Percentiles rank a stretch among this genome's conserved stretches.
These are phyloP conservation scores for Fusarium penzigii DNA, from an alignment of 2,329 filamentous ascomycete species.

Conservation along the genomic window DNA sequence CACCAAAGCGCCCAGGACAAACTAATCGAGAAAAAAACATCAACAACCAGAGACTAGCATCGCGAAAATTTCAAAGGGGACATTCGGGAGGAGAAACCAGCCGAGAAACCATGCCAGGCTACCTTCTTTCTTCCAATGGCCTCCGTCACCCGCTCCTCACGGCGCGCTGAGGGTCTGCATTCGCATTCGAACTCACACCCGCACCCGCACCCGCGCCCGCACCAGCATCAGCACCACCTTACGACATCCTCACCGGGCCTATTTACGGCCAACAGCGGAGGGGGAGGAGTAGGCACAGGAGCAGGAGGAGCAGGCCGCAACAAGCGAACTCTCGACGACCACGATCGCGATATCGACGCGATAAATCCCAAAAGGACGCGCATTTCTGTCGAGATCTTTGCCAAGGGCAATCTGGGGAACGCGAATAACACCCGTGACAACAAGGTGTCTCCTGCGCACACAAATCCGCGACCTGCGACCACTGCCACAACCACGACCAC, in stretches of 20 bases:
- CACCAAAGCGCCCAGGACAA: constrained; percentile 24
- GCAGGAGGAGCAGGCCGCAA: constrained; percentile 38
- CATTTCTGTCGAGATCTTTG: constrained; percentile 55
- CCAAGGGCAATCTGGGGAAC: constrained; percentile 28
- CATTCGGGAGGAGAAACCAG: constrained; percentile 16
- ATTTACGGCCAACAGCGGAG: constrained; percentile 36
- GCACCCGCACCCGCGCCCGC: constrained; percentile 36
- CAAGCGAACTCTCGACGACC: constrained; percentile 50
- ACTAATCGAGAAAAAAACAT: constrained; percentile 30
- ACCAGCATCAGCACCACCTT: constrained; percentile 37
- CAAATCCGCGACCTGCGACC: constrained; percentile 19
- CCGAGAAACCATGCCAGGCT: constrained; percentile 40
- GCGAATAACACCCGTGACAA: constrained; percentile 25
- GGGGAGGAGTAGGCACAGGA: constrained; percentile 37
- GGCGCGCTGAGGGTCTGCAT: constrained; percentile 50
- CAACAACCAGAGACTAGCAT: constrained; percentile 29
- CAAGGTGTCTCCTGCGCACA: constrained; percentile 30
- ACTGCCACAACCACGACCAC: too few relatives aligned
- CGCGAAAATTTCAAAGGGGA: constrained; percentile 22
- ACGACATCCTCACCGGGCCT: constrained; percentile 33
- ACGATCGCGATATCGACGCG: constrained; percentile 47
- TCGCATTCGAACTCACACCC: constrained; percentile 38
- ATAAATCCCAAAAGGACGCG: constrained; percentile 50
- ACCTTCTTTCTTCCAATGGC: constrained; percentile 46
- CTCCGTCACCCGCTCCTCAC: constrained; percentile 52